Conservation (phyloP, 768 basidiomycete species). For the Boletus rufocinnamomeus region DNA sequence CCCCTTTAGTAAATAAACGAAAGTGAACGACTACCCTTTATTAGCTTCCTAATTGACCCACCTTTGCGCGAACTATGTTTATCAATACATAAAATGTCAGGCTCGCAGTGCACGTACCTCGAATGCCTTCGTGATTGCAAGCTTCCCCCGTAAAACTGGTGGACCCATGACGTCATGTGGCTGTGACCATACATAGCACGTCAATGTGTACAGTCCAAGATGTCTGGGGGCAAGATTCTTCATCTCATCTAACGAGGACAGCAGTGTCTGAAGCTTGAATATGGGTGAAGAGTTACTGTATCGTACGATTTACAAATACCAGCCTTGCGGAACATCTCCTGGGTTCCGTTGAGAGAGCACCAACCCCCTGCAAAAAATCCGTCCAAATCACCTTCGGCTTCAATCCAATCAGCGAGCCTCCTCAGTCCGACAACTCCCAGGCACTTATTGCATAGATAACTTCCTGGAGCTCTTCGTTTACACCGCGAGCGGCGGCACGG, state of each 20-base stretch:
- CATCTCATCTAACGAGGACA: background rate
- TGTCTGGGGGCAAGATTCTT: too few species aligned
- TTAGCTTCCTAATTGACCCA: too few species aligned
- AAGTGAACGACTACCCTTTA: too few species aligned
- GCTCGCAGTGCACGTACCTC: too few species aligned
- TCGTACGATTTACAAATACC: background rate
- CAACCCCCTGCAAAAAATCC: background rate
- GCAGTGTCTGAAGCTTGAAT: background rate
- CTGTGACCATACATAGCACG: too few species aligned
- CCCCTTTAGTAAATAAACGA: too few species aligned
- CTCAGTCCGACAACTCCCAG: background rate
- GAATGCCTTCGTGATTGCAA: too few species aligned
- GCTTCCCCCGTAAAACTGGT: too few species aligned
- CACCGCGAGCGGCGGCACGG: background rate
- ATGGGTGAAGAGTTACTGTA: background rate
- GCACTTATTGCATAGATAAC: background rate
- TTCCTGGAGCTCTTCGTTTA: background rate
- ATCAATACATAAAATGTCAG: too few species aligned
- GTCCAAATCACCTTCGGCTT: background rate
- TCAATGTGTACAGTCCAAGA: too few species aligned
- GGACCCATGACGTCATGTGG: background rate
- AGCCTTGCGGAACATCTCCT: background rate
- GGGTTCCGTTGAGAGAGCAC: background rate
- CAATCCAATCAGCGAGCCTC: background rate
- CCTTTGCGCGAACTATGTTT: too few species aligned